Evolutionary conservation across 441 rosid genomes (phyloP), one percentile per base, ranked within the genome.

Genomic region (Jatropha podagrica): DNA sequence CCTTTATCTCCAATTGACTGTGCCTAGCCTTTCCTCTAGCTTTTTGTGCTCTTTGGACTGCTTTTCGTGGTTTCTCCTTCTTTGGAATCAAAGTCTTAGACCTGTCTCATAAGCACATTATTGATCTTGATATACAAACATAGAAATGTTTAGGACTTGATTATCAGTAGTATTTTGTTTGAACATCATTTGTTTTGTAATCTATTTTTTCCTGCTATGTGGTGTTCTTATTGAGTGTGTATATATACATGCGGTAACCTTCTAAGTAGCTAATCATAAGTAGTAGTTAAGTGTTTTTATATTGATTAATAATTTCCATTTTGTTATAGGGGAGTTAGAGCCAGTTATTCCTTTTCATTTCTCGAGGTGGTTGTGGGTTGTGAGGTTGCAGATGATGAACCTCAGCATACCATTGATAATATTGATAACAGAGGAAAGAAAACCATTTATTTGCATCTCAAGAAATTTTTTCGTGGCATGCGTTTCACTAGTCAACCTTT

Each of bases 321-420:
- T 80, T 76, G 55, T 71, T 81, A 76, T 87, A 94, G 98, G 91
- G 99, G 89, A 84, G 79, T 91, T 68, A 90, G 84, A 86, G 90
- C 95, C 72, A 83, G 90, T 75, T 80, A 64, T 75, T 88, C 93
- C 9, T 85, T 91, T 82, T 88, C 98, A 71, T 87, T 96, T 83
- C 86, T 93, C 69, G 98, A 94, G 83, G 97, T 93, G 79, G 80
- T 94, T 86, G 95, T 96, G 83, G 85, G 87, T 78, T 94, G 94
- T 83, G 92, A 92, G 74, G 81, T 90, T 27, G 74, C 78, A 74
- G 82, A 79, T 76, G 76, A 70, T 74, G 87, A 80, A 81, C 77
- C 76, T 60, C 81, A 78, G 79, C 81, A 79, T 71, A 15, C 74
- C 59, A 37, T 27, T 80, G 76, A 46, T 71, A 76, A 76, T 72